Percentiles rank a stretch among this genome's conserved stretches.
Conservation (phyloP, 2,329 filamentous ascomycete genomes). For the Rhinocladiella similis region DNA sequence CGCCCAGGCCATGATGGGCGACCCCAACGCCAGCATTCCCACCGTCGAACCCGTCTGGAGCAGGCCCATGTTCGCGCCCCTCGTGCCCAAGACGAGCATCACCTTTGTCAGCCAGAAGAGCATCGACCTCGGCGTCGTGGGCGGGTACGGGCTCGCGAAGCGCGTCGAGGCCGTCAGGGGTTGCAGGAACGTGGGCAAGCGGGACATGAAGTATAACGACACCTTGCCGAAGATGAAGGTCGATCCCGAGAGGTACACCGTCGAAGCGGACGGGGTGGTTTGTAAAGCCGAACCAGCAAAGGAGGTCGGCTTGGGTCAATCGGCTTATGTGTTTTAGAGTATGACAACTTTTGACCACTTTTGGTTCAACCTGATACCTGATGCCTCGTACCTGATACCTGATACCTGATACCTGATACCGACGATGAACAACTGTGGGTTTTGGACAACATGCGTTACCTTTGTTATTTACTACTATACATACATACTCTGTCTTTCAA, state of each 20-base stretch:
- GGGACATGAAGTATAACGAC: slow-evolving; percentile 89
- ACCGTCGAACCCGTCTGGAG: slow-evolving; percentile 82
- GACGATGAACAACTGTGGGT: no score
- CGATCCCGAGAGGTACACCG: slow-evolving; percentile 84
- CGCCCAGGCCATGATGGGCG: slow-evolving; percentile 79
- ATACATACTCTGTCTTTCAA: no score
- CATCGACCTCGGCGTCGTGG: slow-evolving; percentile 65
- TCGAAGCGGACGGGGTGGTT: slow-evolving; percentile 77
- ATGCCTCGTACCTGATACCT: no score
- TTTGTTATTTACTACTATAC: no score
- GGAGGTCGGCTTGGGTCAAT: slow-evolving; percentile 73
- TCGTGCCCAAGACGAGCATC: slow-evolving; percentile 71
- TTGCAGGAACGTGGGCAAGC: slow-evolving; percentile 75
- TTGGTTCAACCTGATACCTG: no score
- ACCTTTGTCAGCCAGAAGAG: slow-evolving; percentile 79
- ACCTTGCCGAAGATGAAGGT: slow-evolving; percentile 83
- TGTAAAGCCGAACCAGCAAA: slow-evolving; percentile 73
- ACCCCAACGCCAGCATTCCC: slow-evolving; percentile 81
- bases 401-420: no score
- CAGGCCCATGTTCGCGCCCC: slow-evolving; percentile 79
- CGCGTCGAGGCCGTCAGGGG: slow-evolving; percentile 76
- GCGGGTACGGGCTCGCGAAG: slow-evolving; percentile 74
- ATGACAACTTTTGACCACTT: background rate
- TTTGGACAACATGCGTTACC: no score
- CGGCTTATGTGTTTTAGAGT: slow-evolving; percentile 70